These are phyloP conservation scores for Erodium maritimum DNA, from an alignment of 345 rosid species.

Conservation along the genomic window DNA sequence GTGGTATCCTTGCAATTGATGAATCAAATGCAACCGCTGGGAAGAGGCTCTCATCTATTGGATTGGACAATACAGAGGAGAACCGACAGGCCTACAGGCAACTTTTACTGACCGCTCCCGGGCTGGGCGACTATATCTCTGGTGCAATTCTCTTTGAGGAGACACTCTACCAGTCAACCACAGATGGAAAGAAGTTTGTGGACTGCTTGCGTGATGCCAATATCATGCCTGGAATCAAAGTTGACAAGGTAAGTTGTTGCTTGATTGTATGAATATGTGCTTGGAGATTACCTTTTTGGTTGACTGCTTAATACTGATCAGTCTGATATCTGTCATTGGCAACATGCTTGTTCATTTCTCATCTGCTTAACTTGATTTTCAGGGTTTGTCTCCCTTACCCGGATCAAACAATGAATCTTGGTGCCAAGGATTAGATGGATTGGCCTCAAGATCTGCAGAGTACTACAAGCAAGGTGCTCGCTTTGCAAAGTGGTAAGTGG, in stretches of 20 bases:
- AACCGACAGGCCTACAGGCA: conserved; percentile 94
- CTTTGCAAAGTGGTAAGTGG: conserved; percentile 88
- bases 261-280: neutral
- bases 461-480: conserved; percentile 99
- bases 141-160: conserved; percentile 98
- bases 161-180: conserved; percentile 85
- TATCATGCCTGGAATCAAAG: conserved; percentile 92
- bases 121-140: conserved; percentile 89
- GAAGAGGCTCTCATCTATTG: conserved; percentile 82
- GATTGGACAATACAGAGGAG: conserved; percentile 73
- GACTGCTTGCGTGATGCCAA: conserved; percentile 70
- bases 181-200: conserved; percentile 76
- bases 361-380: conserved; percentile 1
- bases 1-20: conserved; percentile 90
- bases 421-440: conserved; percentile 99
- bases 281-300: neutral
- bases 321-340: neutral
- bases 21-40: conserved; percentile 97
- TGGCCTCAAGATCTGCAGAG: conserved; percentile 94
- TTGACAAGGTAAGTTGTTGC: conserved; percentile 60
- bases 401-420: conserved; percentile 96
- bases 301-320: neutral
- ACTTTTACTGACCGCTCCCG: conserved; percentile 83
- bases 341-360: neutral
- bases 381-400: conserved; percentile 88